phyloP scores from a whole-genome alignment of 208 protist species.

The Crithidia thermophila region DNA sequence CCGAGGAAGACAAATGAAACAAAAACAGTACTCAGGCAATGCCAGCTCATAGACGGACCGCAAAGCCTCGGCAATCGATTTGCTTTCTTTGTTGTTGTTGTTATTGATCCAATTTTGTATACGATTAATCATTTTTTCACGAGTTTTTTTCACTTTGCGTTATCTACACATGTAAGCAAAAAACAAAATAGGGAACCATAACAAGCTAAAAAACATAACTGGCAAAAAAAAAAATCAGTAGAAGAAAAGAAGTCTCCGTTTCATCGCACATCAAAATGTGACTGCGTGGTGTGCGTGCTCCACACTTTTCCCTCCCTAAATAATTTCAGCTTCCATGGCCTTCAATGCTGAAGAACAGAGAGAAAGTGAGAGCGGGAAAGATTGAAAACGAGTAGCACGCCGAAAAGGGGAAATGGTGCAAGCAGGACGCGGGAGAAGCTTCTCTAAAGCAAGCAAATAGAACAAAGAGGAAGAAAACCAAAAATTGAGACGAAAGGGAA shows the following conservation, averaged over 20 bases:
- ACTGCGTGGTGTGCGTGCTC: too few species aligned
- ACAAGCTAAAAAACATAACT: background rate
- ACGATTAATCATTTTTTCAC: too few species aligned
- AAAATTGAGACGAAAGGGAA: background rate
- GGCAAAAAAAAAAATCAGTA: background rate
- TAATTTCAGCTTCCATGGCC: background rate
- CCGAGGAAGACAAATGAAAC: too few species aligned
- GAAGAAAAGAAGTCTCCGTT: background rate
- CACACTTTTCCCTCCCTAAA: background rate
- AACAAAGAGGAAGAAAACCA: background rate
- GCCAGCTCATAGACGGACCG: too few species aligned
- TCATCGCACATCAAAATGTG: too few species aligned
- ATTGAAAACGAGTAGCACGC: background rate
- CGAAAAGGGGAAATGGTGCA: background rate
- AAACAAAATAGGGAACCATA: background rate
- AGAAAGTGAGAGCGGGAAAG: background rate
- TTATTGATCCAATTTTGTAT: too few species aligned
- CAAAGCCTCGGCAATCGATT: too few species aligned
- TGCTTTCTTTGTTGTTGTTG: too few species aligned
- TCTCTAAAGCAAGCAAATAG: background rate
- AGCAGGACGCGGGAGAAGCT: too few species aligned
- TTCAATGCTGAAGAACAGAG: background rate
- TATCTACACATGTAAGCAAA: slow-evolving; percentile 11
- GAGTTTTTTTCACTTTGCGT: background rate
- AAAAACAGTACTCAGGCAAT: too few species aligned